A percentile compares a stretch with the other conserved stretches of the same genome.
These are phyloP conservation scores for Flueggea neowawraea DNA, from an alignment of 441 rosid genomes.

Conservation along the genomic window DNA sequence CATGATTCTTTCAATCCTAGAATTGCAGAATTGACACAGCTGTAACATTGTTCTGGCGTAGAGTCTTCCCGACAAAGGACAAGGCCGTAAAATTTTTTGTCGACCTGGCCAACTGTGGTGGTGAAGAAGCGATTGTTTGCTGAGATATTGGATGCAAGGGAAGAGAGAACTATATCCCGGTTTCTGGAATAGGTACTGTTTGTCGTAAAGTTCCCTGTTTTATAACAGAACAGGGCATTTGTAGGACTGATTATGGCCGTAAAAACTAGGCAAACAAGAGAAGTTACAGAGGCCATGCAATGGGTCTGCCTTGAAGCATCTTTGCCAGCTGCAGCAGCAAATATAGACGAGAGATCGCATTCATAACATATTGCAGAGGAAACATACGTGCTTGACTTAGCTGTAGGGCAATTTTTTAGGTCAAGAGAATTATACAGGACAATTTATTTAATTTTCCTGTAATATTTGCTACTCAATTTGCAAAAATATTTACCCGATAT, in stretches of 20 bases:
- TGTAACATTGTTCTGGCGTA: constrained; percentile 25
- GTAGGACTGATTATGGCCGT: not conserved
- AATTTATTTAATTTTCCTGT: no score
- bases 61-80: constrained; percentile 44
- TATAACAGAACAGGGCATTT: constrained; percentile 9
- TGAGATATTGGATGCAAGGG: constrained; percentile 20
- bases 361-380: no score
- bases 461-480: no score
- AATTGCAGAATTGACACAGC: constrained; percentile 29
- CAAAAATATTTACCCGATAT: no score
- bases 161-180: constrained; percentile 32
- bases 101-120: constrained; percentile 16
- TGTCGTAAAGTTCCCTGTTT: constrained; percentile 29
- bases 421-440: no score
- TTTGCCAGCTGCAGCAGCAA: no score
- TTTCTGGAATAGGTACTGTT: constrained; percentile 35
- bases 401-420: no score
- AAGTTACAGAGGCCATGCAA: not conserved
- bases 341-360: no score
- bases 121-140: constrained; percentile 27
- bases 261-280: not conserved
- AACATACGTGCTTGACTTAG: no score
- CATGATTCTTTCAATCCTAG: constrained; percentile 19
- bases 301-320: no score
- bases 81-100: constrained; percentile 12